A percentile compares a stretch with the other conserved stretches of the same genome.
Evolutionary conservation across 805 yeast species (phyloP).

Genomic region (Pichia deserticola): DNA sequence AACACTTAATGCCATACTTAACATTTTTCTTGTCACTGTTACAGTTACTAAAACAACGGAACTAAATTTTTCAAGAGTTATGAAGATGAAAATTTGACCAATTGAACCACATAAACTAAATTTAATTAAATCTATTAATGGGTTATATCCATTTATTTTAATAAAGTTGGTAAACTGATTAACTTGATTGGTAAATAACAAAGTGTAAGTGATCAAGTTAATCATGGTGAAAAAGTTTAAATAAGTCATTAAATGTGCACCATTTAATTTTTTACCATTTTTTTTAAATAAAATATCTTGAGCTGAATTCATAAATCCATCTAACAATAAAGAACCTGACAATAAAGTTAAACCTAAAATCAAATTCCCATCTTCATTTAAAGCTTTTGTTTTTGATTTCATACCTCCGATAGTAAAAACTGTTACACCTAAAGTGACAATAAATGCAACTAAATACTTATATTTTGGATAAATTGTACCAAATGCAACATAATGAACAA

Average conservation of each 20-base stretch:
- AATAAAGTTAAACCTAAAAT: slow-evolving; percentile 56
- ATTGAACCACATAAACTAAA: slow-evolving; percentile 79
- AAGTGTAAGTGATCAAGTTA: slow-evolving; percentile 44
- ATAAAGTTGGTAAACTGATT: slow-evolving; percentile 43
- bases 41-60: slow-evolving; percentile 83
- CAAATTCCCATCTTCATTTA: slow-evolving; percentile 48
- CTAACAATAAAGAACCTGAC: slow-evolving; percentile 60
- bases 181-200: slow-evolving; percentile 42
- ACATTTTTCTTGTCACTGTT: slow-evolving; percentile 94
- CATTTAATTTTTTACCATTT: slow-evolving; percentile 43
- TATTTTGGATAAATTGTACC: slow-evolving; percentile 62
- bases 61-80: slow-evolving; percentile 77
- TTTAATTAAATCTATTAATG: slow-evolving; percentile 49
- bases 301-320: slow-evolving; percentile 88
- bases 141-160: slow-evolving; percentile 39
- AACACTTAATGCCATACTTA: slow-evolving; percentile 88
- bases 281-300: slow-evolving; percentile 75
- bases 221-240: slow-evolving; percentile 39
- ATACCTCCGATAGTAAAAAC: slow-evolving; percentile 54
- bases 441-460: slow-evolving; percentile 69
- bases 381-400: slow-evolving; percentile 27
- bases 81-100: slow-evolving; percentile 91
- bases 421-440: slow-evolving; percentile 80
- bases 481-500: slow-evolving; percentile 68
- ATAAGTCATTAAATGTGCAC: slow-evolving; percentile 82